phyloP scores from a whole-genome alignment of 2,329 filamentous ascomycete species.

The Trichoderma gracile region DNA sequence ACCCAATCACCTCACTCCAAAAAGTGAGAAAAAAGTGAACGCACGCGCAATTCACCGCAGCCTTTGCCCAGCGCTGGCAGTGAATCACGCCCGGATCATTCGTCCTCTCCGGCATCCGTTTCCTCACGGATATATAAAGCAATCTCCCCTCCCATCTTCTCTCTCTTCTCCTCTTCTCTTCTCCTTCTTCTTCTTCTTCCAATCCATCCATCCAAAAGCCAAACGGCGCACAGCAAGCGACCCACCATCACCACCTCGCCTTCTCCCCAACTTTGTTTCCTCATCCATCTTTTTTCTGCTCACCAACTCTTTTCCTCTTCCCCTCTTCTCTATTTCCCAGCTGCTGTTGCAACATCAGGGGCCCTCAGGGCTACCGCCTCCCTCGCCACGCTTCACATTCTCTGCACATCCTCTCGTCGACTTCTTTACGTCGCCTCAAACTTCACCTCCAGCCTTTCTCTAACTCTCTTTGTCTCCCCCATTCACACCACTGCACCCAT shows the following conservation, averaged over 20 bases:
- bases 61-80: too few species aligned
- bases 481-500: too few species aligned
- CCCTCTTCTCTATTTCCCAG: background rate
- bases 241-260: background rate
- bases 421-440: too few species aligned
- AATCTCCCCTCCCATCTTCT: background rate
- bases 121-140: conserved; percentile 3
- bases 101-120: background rate
- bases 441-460: too few species aligned
- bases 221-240: background rate
- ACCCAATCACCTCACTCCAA: background rate
- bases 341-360: background rate
- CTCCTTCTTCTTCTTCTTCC: background rate
- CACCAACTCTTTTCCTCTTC: background rate
- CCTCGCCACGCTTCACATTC: too few species aligned
- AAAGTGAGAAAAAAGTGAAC: background rate
- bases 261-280: background rate
- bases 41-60: background rate
- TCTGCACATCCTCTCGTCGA: too few species aligned
- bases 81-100: conserved; percentile 8
- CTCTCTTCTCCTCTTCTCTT: background rate
- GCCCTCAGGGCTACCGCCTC: too few species aligned
- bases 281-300: too few species aligned
- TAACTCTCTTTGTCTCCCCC: too few species aligned
- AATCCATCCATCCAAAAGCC: background rate